Conservation (phyloP, 2,329 filamentous ascomycete genomes). For the Aspergillus aculeatus region DNA sequence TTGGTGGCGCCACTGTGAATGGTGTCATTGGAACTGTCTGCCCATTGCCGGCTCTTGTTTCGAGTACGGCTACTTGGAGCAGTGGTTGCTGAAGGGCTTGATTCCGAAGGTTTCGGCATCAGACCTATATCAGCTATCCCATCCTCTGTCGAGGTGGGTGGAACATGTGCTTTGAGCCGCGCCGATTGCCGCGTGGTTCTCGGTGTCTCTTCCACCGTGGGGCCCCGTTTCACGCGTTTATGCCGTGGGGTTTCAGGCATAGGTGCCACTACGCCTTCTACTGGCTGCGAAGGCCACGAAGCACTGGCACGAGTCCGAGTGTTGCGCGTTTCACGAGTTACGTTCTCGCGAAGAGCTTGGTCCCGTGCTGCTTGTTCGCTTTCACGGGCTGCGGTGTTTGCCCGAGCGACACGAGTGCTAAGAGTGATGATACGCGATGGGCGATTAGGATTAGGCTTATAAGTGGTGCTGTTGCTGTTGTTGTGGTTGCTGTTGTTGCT, state of each 20-base stretch:
- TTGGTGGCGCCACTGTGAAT: background rate
- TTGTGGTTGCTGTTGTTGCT: conserved; percentile 10
- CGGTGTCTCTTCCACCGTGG: conserved; percentile 32
- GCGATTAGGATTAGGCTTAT: conserved; percentile 15
- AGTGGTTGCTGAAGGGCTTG: conserved; percentile 15
- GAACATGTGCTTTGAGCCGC: conserved; percentile 28
- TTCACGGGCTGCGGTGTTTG: conserved; percentile 9
- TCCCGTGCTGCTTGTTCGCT: conserved; percentile 11
- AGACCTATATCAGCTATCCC: conserved; percentile 10
- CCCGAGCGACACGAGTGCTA: conserved; percentile 18
- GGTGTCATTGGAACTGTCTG: conserved; percentile 10
- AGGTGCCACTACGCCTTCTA: conserved; percentile 18
- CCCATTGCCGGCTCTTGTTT: conserved; percentile 16
- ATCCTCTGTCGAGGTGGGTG: conserved; percentile 21
- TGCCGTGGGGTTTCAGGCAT: conserved; percentile 31
- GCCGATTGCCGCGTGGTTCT: conserved; percentile 37
- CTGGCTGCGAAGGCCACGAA: conserved; percentile 4
- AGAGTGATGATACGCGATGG: conserved; percentile 26
- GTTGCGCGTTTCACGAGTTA: conserved; percentile 24
- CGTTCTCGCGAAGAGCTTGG: conserved; percentile 6
- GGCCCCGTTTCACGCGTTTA: conserved; percentile 33
- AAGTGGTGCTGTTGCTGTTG: background rate
- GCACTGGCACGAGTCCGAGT: conserved; percentile 22
- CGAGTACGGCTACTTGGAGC: conserved; percentile 18
- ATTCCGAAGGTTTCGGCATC: conserved; percentile 13